These are phyloP conservation scores for Fagopyrum tataricum DNA, from an alignment of 148 eudicot species.

Conservation along the genomic window DNA sequence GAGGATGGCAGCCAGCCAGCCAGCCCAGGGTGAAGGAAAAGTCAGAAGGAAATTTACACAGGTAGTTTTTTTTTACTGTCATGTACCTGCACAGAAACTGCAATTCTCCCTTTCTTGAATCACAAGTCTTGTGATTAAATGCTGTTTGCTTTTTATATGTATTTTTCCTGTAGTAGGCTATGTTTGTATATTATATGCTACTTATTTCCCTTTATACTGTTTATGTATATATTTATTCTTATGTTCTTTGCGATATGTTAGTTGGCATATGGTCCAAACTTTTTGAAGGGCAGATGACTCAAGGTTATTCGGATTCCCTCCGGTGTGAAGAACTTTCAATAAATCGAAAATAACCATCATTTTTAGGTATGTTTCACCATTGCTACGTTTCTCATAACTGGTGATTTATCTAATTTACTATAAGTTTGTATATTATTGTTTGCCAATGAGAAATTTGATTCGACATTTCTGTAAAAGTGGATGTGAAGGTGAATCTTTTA, in stretches of 20 bases:
- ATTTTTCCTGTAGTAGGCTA: background rate
- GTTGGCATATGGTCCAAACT: background rate
- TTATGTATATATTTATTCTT: background rate
- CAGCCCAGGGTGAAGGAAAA: conserved; percentile 4
- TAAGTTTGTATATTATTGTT: too few relatives aligned
- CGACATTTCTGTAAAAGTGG: too few relatives aligned
- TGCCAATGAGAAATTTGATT: too few relatives aligned
- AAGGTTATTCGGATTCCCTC: too few relatives aligned
- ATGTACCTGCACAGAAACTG: conserved; percentile 3
- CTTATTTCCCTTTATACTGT: background rate
- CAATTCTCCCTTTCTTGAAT: background rate
- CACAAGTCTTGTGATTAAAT: conserved; percentile 5
- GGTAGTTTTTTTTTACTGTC: background rate
- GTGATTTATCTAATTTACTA: too few relatives aligned
- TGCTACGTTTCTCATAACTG: too few relatives aligned
- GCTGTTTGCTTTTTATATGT: conserved; percentile 4
- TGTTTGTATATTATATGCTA: background rate
- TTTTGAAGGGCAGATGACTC: background rate
- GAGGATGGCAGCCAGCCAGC: background rate
- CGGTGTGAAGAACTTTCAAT: too few relatives aligned
- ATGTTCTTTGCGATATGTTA: background rate
- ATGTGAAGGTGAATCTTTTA: too few relatives aligned
- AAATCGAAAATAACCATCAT: too few relatives aligned
- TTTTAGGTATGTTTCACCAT: too few relatives aligned
- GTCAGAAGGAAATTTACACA: conserved; percentile 6